Conservation (phyloP, 306 rosid genomes). For the Abrus pulchellus region DNA sequence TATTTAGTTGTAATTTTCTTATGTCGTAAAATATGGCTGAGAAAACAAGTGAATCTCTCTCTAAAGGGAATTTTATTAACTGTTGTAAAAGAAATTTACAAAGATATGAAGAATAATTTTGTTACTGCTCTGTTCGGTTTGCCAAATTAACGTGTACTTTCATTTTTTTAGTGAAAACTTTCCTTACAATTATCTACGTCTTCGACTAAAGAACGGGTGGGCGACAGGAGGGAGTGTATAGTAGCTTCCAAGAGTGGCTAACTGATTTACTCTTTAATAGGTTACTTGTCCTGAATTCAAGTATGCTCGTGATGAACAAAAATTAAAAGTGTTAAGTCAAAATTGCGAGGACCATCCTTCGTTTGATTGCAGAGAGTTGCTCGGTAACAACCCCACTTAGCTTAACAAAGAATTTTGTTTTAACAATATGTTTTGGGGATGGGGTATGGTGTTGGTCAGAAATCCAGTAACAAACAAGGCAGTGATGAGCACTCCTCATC, state of each 20-base stretch:
- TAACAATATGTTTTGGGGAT: not conserved
- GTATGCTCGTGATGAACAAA: conserved; percentile 2
- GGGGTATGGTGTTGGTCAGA: not conserved
- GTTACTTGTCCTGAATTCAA: conserved; percentile 17
- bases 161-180: not conserved
- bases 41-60: not conserved
- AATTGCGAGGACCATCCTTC: not conserved
- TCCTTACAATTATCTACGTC: not conserved
- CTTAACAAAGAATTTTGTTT: not conserved
- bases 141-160: not conserved
- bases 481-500: conserved; percentile 34
- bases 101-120: not conserved
- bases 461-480: conserved; percentile 32
- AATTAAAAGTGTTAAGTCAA: not conserved
- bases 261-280: not conserved
- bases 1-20: not conserved
- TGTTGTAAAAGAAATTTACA: not conserved
- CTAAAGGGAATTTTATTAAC: not conserved
- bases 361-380: conserved; percentile 17
- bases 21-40: conserved; percentile 6
- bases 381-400: not conserved
- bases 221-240: not conserved
- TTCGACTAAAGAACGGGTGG: conserved; percentile 19
- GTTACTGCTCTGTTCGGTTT: not conserved
- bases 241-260: conserved; percentile 22